Evolutionary conservation across 441 rosid genomes (phyloP).

Genomic region (Aquilaria agallochum): DNA sequence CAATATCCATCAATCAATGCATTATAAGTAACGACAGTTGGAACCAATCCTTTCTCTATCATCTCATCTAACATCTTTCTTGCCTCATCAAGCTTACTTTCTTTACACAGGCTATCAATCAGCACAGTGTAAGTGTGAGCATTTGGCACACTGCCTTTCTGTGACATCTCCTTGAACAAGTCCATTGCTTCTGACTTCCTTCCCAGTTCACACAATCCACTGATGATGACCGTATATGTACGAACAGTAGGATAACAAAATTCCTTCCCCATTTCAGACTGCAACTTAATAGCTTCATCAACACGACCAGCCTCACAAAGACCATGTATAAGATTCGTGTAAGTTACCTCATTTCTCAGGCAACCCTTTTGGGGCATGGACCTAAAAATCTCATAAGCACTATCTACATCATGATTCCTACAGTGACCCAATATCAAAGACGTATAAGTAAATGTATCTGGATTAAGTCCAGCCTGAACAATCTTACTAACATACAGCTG

Average conservation of each 20-base stretch:
- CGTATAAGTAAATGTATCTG: constrained; percentile 62
- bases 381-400: constrained; percentile 46
- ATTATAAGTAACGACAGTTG: constrained; percentile 70
- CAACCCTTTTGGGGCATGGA: constrained; percentile 59
- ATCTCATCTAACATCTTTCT: constrained; percentile 44
- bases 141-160: constrained; percentile 62
- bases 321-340: constrained; percentile 69
- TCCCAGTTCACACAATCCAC: constrained; percentile 41
- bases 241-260: constrained; percentile 59
- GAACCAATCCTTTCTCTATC: constrained; percentile 54
- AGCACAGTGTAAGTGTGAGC: constrained; percentile 68
- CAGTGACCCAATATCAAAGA: constrained; percentile 68
- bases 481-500: constrained; percentile 56
- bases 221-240: constrained; percentile 68
- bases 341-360: constrained; percentile 64
- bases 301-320: constrained; percentile 55
- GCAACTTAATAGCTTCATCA: constrained; percentile 57
- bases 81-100: constrained; percentile 47
- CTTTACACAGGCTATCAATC: constrained; percentile 52
- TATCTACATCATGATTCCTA: constrained; percentile 52
- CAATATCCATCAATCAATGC: constrained; percentile 75
- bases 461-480: constrained; percentile 52
- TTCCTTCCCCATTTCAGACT: constrained; percentile 52
- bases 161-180: constrained; percentile 52
- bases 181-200: constrained; percentile 53